A percentile compares a stretch with the other conserved stretches of the same genome.
phyloP scores from a whole-genome alignment of 2,329 filamentous ascomycete species.

The Xylaria arbuscula region DNA sequence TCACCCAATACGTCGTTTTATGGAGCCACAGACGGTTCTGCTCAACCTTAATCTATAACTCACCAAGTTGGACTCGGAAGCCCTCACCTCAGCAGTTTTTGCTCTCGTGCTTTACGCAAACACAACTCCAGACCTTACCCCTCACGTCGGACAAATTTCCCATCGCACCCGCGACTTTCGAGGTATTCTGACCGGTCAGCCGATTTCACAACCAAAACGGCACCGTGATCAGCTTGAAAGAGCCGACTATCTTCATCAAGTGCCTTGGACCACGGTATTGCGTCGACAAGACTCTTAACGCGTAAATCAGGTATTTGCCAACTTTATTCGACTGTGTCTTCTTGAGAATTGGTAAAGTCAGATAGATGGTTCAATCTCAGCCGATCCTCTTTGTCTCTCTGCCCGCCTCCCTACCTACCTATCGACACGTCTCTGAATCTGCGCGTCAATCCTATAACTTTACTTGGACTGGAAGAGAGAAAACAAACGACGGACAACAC shows the following conservation, averaged over 20 bases:
- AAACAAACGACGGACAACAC: background rate
- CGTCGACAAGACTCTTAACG: conserved; percentile 1
- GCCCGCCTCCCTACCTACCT: background rate
- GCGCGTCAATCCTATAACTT: background rate
- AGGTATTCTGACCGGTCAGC: conserved; percentile 4
- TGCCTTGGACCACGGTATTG: conserved; percentile 9
- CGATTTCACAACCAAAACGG: conserved; percentile 12
- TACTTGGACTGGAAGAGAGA: background rate
- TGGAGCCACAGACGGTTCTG: conserved; percentile 3
- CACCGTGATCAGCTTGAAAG: conserved; percentile 2
- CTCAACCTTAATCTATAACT: conserved; percentile 15
- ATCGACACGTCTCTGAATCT: background rate
- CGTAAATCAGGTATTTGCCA: conserved; percentile 14
- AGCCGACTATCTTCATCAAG: background rate
- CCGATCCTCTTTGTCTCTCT: background rate
- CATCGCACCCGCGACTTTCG: conserved; percentile 12
- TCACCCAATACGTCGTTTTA: background rate
- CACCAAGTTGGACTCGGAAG: conserved; percentile 1
- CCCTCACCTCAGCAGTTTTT: background rate
- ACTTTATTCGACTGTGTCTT: conserved; percentile 1
- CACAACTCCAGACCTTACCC: conserved; percentile 19
- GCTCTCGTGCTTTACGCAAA: conserved; percentile 21
- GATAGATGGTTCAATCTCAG: background rate
- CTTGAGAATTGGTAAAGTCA: background rate
- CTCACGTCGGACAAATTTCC: conserved; percentile 27